phyloP scores from a whole-genome alignment of 805 yeast genomes.

The Komagataella pseudopastoris region DNA sequence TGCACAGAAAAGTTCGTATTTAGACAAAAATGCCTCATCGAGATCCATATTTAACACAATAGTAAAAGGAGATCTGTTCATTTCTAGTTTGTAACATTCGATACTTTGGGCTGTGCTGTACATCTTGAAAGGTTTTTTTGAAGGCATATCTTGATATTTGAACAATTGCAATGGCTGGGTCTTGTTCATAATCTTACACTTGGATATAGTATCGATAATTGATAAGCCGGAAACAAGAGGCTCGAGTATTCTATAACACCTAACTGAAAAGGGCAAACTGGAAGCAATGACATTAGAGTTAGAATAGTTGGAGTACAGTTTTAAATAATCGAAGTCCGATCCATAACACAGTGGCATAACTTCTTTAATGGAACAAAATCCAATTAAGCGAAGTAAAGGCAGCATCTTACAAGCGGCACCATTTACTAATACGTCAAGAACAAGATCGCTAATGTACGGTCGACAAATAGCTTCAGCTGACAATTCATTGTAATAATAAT shows the following conservation, averaged over 20 bases:
- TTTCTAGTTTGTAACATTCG: slow-evolving; percentile 36
- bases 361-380: background rate
- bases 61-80: slow-evolving; percentile 46
- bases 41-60: slow-evolving; percentile 49
- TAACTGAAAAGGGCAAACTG: background rate
- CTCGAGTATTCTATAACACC: background rate
- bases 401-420: background rate
- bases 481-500: background rate
- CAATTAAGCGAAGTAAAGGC: background rate
- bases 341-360: background rate
- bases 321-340: background rate
- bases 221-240: background rate
- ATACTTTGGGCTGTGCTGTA: slow-evolving; percentile 64
- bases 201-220: slow-evolving; percentile 32
- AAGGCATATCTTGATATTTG: slow-evolving; percentile 19
- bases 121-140: slow-evolving; percentile 13
- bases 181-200: slow-evolving; percentile 64
- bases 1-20: slow-evolving; percentile 7
- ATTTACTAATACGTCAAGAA: background rate
- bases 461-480: background rate
- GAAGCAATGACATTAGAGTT: background rate
- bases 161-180: slow-evolving; percentile 81
- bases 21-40: slow-evolving; percentile 20
- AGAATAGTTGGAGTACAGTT: background rate
- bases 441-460: background rate